Percentiles rank a stretch among this genome's conserved stretches.
phyloP scores from a whole-genome alignment of 1,139 yeast species.

The Blastobotrys elegans region DNA sequence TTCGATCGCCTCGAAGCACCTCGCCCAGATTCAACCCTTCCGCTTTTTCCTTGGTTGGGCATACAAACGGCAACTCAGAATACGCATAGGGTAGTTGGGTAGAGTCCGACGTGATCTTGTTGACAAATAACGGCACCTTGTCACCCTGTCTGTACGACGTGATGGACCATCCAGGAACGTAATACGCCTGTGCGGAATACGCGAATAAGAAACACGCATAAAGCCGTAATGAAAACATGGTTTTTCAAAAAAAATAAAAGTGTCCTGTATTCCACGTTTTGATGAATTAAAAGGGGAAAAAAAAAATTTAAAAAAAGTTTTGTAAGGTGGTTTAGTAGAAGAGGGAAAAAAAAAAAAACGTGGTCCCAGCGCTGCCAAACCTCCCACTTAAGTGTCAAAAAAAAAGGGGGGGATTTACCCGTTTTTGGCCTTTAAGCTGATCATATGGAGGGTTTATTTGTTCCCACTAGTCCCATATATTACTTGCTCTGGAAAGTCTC shows the following conservation, averaged over 20 bases:
- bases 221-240: neutral
- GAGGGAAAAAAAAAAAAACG: neutral
- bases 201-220: neutral
- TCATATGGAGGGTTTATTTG: too few species aligned
- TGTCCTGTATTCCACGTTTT: neutral
- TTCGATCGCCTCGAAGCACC: constrained; percentile 74
- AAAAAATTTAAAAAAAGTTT: neutral
- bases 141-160: constrained; percentile 46
- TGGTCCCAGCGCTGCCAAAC: too few species aligned
- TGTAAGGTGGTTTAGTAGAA: too few species aligned
- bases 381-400: too few species aligned
- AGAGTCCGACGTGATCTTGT: constrained; percentile 71
- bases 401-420: neutral
- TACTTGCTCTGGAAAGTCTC: too few species aligned
- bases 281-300: neutral
- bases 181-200: neutral
- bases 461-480: too few species aligned
- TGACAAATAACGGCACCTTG: constrained; percentile 62
- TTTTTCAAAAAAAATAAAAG: too few species aligned
- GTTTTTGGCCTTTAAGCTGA: neutral
- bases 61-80: constrained; percentile 73
- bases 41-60: constrained; percentile 45
- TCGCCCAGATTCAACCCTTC: constrained; percentile 70
- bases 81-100: constrained; percentile 78
- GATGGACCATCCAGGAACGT: constrained; percentile 29